Base-by-base conservation (phyloP, 768 basidiomycete species). In the Calocera cornea region DNA sequence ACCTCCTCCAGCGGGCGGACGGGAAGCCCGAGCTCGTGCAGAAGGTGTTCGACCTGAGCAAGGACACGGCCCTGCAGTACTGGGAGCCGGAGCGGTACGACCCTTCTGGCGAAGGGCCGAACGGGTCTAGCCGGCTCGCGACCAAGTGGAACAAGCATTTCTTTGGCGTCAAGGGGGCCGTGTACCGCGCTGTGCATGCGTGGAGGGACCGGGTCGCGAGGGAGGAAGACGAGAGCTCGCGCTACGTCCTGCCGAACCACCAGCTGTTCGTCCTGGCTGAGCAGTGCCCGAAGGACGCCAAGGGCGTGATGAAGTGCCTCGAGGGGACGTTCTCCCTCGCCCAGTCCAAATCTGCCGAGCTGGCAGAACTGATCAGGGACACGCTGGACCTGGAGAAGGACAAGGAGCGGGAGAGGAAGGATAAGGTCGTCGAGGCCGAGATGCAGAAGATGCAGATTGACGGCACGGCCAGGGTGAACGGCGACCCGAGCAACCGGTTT, bases 171-270 rank as follows among this genome's bases (percentile, higher is more conserved):
- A 83, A 85, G 69, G 80, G 83, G 33, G 81, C 80, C 38, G 84
- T 93, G 17, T 93, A 89, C 76, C 84, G 80, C 68, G 79, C 80
- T 1, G 79, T 95, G 14, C 91, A 95, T 75, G 79, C 78, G 36
- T 97, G 94, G 95, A 81, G 95, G 68, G 94, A 97, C 75, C 73
- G 75, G 12, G 77, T 86, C 1, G 90, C 91, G 1, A 80, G 91
- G 64, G 84, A 87, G 67, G 89, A 92, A 72, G 95, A 97, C 74
- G 94, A 97, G 76, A 90, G 90, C 73, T 83, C 83, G 10, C 79
- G 87, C 87, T 93, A 74, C 74, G 83, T 92, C 19, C 78, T 92
- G 12, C 82, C 86, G 40, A 91, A 91, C 71, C 89, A 90, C 70
- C 80, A 82, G 71, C 74, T 92, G 29, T 89, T 93, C 74, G 80